Evolutionary conservation across 2,329 filamentous ascomycete genomes (phyloP), one percentile per base, ranked within the genome.

Genomic region (Aspergillus melleus): DNA sequence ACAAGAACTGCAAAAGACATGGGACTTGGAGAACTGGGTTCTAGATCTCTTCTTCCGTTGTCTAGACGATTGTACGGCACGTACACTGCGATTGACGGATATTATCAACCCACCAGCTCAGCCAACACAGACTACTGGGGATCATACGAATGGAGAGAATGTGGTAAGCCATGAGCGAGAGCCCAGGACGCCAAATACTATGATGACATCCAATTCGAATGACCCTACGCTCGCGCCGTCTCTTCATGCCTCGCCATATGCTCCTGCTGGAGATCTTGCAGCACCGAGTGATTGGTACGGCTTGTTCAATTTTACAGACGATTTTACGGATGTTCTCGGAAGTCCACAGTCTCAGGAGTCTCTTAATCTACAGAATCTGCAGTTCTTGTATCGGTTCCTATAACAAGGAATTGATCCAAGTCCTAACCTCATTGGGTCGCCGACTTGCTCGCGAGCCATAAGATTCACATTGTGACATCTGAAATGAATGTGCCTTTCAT

Each of bases 11-110:
- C 81, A 82, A 58, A 79, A 78, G 55, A 79, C 77, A 0, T 83
- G 80, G 81, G 79, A 81, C 52, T 67, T 82, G 9, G 79, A 79
- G 14, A 82, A 82, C 56, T 80, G 79, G 77, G 77, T 82, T 0
- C 64, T 82, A 2, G 74, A 82, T 60, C 67, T 82, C 0, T 83
- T 83, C 60, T 80, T 82, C 32, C 79, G 80, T 6, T 81, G 79
- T 49, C 64, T 81, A 2, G 81, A 83, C 61, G 74, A 77, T 52
- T 74, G 77, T 20, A 81, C 77, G 0, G 79, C 79, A 2, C 72
- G 72, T 10, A 72, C 75, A 16, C 67, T 81, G 20, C 67, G 71
- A 24, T 49, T 74, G 16, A 61, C 62, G 0, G 70, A 71, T 49
- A 53, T 51, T 22, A 36, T 51, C 6, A 36, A 52, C 10, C 52